Percentiles rank a stretch among this genome's conserved stretches.
These are phyloP conservation scores for Isatis tinctoria DNA, from an alignment of 345 rosid species.

Conservation along the genomic window DNA sequence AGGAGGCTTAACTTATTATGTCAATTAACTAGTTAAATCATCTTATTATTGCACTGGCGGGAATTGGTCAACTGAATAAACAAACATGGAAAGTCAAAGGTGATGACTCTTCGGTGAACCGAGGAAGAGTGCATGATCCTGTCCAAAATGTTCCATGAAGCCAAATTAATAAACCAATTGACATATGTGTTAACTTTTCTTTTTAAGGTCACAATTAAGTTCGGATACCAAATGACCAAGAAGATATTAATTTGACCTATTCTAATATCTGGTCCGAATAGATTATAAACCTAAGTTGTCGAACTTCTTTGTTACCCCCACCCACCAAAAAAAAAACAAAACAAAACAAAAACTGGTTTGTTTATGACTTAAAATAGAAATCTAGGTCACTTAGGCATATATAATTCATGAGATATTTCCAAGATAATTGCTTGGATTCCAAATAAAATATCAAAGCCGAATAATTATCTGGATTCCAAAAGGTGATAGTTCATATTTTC, in stretches of 20 bases:
- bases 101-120: neutral
- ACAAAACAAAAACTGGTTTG: too few relatives aligned
- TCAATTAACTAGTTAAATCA: neutral
- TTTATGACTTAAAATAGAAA: too few relatives aligned
- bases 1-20: neutral
- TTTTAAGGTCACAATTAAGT: neutral
- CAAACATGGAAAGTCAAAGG: conserved; percentile 18
- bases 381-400: too few relatives aligned
- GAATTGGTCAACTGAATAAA: conserved; percentile 9
- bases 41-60: conserved; percentile 3
- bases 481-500: too few relatives aligned
- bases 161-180: neutral
- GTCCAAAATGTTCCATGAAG: neutral
- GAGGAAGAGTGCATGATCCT: neutral
- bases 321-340: too few relatives aligned
- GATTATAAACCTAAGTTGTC: neutral
- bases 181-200: neutral
- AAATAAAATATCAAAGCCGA: too few relatives aligned
- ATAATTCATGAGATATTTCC: too few relatives aligned
- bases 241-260: neutral
- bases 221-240: neutral
- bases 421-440: too few relatives aligned
- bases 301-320: too few relatives aligned
- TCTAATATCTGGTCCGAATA: neutral
- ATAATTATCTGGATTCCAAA: too few relatives aligned